Evolutionary conservation across 345 rosid species (phyloP), one percentile per base, ranked within the genome.

Genomic region (Salix purpurea): DNA sequence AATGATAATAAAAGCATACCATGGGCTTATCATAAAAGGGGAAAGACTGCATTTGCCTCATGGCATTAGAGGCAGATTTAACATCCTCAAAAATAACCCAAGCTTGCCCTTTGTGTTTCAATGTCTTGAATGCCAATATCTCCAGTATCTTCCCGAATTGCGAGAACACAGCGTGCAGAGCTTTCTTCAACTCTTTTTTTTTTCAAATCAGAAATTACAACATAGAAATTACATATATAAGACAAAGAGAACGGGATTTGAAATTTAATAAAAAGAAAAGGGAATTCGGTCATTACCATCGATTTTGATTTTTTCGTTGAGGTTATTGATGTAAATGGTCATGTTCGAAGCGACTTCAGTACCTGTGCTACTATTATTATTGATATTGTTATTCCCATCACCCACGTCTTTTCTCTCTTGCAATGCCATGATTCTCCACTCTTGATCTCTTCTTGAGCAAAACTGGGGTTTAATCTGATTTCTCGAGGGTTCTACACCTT

Each of bases 81-180:
- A 85, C 87, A 64, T 94, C 91, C 78, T 94, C 94, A 69, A 96
- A 96, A 44, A 96, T 85, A 24, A 96, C 91, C 99, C 99, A 96
- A 85, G 98, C 97, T 86, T 96, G 99, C 6, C 99, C 99, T 84
- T 96, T 92, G 81, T 94, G 99, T 82, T 96, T 96, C 87, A 96
- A 75, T 32, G 98, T 96, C 92, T 92, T 93, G 87, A 92, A 96
- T 13, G 98, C 97, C 80, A 89, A 70, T 28, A 96, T 91, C 74
- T 94, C 99, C 85, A 96, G 6, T 75, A 96, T 94, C 93, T 92
- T 90, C 73, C 99, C 99, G 64, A 92, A 94, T 71, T 92, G 94
- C 36, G 97, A 87, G 87, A 96, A 94, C 79, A 96, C 97, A 2
- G 94, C 94, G 79, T 85, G 88, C 82, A 96, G 82, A 68, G 97